Base-by-base conservation (phyloP, 2,329 filamentous ascomycete genomes). In the Colletotrichum sojae region DNA sequence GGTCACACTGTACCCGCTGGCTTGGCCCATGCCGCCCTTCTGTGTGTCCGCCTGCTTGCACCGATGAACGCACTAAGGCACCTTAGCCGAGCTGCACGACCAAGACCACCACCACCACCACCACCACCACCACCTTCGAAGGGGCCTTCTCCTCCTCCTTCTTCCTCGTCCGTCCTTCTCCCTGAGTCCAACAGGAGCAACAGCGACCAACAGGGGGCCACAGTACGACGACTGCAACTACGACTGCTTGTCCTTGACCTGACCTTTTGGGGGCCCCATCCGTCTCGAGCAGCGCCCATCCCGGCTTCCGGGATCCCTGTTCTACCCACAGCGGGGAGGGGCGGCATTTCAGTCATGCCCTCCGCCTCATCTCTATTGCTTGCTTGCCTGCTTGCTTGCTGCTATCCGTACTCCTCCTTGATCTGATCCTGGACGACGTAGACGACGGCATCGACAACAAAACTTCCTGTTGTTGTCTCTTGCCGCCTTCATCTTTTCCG, bases 261-360 rank as follows among this genome's bases (percentile, higher is more conserved):
- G 40, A 5, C 12, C 16, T 43, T 36, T 61, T 53, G 40, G 45
- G 45, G 22, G 20, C 55, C 36, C 36, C 52, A 36, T 36, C 45
- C 55, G 36, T 66, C 51, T 69, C 45, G 62, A 56, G 56, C 56
- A 67, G 51, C 51, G 62, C 55, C 27, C 62, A 69, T 56, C 67
- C 55, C 45, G 63, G 67, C 43, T 40, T 27, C 63, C 45, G 45
- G 56, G 45, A 67, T 69, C 62, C 63, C 56, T 69, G 67, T 55
- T 56, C 63, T 52, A 56, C 51, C 36, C 49, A 18, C 62, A 69
- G 62, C 62, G 62, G 63, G 56, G 62, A 67, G 62, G 67, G 51
- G 67, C 67, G 67, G 67, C 67, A 69, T 70, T 70, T 70, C 58
- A 68, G 58, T 59, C 63, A 63, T 63, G 59, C 58, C 48, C 67